Evolutionary conservation across 2,329 filamentous ascomycete species (phyloP).

Genomic region (Dactylella cylindrospora): DNA sequence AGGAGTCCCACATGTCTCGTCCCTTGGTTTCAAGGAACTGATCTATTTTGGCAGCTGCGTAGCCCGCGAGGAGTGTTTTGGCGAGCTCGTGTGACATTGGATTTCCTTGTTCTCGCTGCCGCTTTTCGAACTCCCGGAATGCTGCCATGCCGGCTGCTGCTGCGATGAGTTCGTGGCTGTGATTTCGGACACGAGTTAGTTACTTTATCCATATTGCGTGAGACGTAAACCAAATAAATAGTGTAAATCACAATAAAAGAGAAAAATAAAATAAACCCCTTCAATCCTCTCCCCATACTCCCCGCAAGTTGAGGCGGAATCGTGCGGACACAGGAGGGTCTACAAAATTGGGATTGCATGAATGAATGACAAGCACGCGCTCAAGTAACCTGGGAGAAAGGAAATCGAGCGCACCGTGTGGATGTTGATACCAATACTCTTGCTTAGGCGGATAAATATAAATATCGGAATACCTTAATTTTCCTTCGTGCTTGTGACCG

Average conservation of each 20-base stretch:
- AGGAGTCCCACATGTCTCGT: slow-evolving; percentile 53
- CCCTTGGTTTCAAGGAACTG: slow-evolving; percentile 71
- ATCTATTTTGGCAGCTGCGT: slow-evolving; percentile 74
- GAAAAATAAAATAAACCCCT: too few relatives aligned
- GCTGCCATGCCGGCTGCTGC: slow-evolving; percentile 75
- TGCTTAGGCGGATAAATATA: not conserved
- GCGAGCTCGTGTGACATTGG: slow-evolving; percentile 71
- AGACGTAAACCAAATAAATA: too few relatives aligned
- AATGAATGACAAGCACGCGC: too few relatives aligned
- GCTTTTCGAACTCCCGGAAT: slow-evolving; percentile 77
- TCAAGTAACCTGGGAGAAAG: too few relatives aligned
- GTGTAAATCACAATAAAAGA: too few relatives aligned
- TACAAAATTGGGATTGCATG: too few relatives aligned
- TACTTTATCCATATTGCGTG: too few relatives aligned
- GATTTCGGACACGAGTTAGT: too few relatives aligned
- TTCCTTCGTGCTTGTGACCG: slow-evolving; percentile 9
- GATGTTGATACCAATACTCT: not conserved
- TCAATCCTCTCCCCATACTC: too few relatives aligned
- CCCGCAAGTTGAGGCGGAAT: too few relatives aligned
- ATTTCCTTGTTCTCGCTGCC: slow-evolving; percentile 71
- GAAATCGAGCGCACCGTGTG: too few relatives aligned
- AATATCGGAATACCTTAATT: slow-evolving; percentile 12
- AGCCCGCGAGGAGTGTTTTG: slow-evolving; percentile 73
- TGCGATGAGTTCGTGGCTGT: slow-evolving; percentile 73
- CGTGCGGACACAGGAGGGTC: too few relatives aligned